Evolutionary conservation across 2,329 filamentous ascomycete genomes (phyloP), one percentile per base, ranked within the genome.

Genomic region (Didymella arachidicola): DNA sequence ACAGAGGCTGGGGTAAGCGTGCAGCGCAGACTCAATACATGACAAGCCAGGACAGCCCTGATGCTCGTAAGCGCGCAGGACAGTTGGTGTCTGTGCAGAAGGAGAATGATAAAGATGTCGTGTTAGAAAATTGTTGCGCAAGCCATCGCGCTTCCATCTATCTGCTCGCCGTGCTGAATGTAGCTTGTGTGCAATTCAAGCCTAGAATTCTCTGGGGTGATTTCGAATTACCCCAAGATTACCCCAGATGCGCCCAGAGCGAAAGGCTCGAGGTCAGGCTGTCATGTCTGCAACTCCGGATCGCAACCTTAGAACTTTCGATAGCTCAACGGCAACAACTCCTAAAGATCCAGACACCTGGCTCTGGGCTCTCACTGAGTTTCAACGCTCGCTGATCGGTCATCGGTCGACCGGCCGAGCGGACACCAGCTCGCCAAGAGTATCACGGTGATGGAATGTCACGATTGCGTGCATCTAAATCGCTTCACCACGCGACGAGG

Each of bases 271-370:
- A 25, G 45, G 34, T 49, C 42, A 52, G 38, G 32, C 26, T 47
- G 30, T 53, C 38, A 43, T 16, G 16, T 44, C 12, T 26, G 27
- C 25, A 34, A 29, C 42, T n/a, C 51, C n/a, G 36, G 27, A 29
- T 42, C 6, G 19, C 4, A 16, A n/a, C 16, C 22, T 45, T 16
- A 22, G 16, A 42, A 18, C 18, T 4, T 22, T 38, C 29, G n/a
- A 41, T 25, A 41, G 19, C 36, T n/a, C 25, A 46, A 50, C 39
- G 38, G 45, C 27, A 34, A 39, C 26, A 12, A 39, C 27, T 36
- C 32, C 32, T 36, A n/a, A 36, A 50, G 38, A 34, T 54, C 56
- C 56, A 53, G 45, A 59, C 41, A 41, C 22, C 50, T 42, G 56
- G 56, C 25, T 11, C 48, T 34, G n/a, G 29, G 41, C 22, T 43